phyloP scores from a whole-genome alignment of 106 monocot genomes.

The Cymbidium sinense region DNA sequence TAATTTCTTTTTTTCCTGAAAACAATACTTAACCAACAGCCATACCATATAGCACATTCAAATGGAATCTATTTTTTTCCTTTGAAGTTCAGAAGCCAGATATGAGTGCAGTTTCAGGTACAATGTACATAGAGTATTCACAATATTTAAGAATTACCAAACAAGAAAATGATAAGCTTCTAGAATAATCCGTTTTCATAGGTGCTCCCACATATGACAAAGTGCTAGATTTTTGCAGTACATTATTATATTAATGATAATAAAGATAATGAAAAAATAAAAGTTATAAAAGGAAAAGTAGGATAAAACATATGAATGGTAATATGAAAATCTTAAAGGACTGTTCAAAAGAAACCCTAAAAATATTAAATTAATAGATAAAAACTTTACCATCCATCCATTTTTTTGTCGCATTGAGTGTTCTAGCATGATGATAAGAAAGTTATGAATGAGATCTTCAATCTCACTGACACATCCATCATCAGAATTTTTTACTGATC shows the following conservation, averaged over 20 bases:
- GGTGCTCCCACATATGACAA: background rate
- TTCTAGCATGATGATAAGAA: constrained; percentile 88
- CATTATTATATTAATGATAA: constrained; percentile 1
- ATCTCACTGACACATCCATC: constrained; percentile 66
- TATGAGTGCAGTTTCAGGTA: background rate
- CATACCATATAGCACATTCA: background rate
- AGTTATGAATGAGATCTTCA: constrained; percentile 93
- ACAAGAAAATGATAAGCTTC: background rate
- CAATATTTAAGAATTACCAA: background rate
- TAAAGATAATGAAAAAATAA: background rate
- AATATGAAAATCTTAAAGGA: background rate
- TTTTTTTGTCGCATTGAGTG: constrained; percentile 96
- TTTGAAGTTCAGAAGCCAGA: background rate
- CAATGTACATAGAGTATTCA: background rate
- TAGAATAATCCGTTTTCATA: background rate
- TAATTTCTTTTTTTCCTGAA: background rate
- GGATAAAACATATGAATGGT: background rate
- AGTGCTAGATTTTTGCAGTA: background rate
- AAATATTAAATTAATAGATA: background rate
- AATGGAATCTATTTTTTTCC: background rate
- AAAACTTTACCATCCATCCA: constrained; percentile 83
- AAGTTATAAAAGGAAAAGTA: background rate
- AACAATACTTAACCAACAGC: background rate
- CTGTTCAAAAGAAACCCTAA: background rate
- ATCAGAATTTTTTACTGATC: constrained; percentile 35